Percentiles rank a stretch among this genome's conserved stretches.
Evolutionary conservation across 768 basidiomycete species (phyloP).

Genomic region (Pulveroboletus sp.): DNA sequence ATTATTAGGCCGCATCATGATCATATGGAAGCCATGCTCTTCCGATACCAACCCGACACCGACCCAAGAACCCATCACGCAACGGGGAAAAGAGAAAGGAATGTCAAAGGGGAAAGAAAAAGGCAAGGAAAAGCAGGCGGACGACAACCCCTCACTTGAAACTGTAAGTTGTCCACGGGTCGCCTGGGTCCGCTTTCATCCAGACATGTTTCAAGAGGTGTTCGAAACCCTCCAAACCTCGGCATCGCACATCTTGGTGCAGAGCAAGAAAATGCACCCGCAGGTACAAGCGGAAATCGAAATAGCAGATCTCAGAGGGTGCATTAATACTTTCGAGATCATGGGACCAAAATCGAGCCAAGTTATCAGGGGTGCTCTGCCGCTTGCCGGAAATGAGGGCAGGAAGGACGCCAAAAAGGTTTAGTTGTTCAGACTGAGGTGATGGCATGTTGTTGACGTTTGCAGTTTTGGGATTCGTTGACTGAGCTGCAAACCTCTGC

Average conservation of each 20-base stretch:
- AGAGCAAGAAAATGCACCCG: conserved; percentile 24
- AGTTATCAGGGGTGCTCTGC: conserved; percentile 62
- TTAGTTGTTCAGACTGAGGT: neutral
- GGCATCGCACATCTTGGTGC: conserved; percentile 47
- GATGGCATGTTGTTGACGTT: neutral
- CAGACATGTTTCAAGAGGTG: conserved; percentile 58
- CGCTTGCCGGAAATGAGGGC: conserved; percentile 44
- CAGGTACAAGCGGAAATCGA: conserved; percentile 43
- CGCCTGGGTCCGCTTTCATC: conserved; percentile 80
- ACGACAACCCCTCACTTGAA: conserved; percentile 5
- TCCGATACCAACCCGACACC: neutral
- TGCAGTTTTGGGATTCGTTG: conserved; percentile 54
- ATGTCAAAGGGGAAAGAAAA: conserved; percentile 18
- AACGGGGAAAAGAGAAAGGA: conserved; percentile 9
- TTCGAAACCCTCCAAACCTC: conserved; percentile 49
- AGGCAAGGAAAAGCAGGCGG: conserved; percentile 33
- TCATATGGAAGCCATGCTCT: conserved; percentile 65
- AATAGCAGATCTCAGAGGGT: conserved; percentile 65
- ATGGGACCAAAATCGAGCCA: conserved; percentile 83
- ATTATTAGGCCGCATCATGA: conserved; percentile 61
- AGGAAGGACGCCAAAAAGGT: conserved; percentile 61
- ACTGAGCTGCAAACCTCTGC: conserved; percentile 58
- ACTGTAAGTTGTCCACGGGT: conserved; percentile 31
- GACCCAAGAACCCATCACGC: neutral
- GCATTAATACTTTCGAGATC: conserved; percentile 81